Base-by-base conservation (phyloP, 768 basidiomycete genomes). In the Lactarius quietus region DNA sequence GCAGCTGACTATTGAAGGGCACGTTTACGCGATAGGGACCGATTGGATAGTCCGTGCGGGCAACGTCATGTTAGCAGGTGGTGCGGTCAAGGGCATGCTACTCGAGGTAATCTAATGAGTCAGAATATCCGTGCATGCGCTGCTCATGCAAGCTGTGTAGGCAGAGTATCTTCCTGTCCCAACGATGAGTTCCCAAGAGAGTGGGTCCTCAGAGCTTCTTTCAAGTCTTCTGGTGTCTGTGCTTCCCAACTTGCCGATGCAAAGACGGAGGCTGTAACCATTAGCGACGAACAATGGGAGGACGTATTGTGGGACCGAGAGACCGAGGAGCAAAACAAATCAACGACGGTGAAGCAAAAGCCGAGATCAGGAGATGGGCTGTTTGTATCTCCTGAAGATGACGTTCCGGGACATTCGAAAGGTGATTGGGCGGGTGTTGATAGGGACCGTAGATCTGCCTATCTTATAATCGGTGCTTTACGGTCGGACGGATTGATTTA, bases 41-140 rank as follows among this genome's bases (percentile, higher is more conserved):
- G 91, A 93, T 73, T 93, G 92, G 89, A 76, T 92, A 20, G 87
- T 93, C 10, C 82, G 91, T 18, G 84, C 86, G 38, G 91, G 91
- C 10, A 90, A 90, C 74, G 90, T 93, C 41, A 81, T 85, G 51
- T 78, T 91, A 23, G 83, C 88, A 26, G 89, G 90, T 26, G 90
- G 90, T 36, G 84, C 84, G 7, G 80, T 89, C 4, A 90, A 86
- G 71, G 91, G 91, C n/a, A 90, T 93, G 88, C 79, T 93, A 45
- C 78, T 93, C 31, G 91, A 93, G 85, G 91, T 90, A 64, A 33
- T 29, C n/a, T 26, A 65, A 76, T 67, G 33, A 48, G 57, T 61
- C 55, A 62, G 43, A 35, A 18, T 59, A 43, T 38, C 61, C 20
- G 15, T 5, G 8, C 36, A 51, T 60, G 18, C 15, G 26, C 26